These are phyloP conservation scores for Serendipita sp. DNA, from an alignment of 768 basidiomycete genomes.

Conservation along the genomic window DNA sequence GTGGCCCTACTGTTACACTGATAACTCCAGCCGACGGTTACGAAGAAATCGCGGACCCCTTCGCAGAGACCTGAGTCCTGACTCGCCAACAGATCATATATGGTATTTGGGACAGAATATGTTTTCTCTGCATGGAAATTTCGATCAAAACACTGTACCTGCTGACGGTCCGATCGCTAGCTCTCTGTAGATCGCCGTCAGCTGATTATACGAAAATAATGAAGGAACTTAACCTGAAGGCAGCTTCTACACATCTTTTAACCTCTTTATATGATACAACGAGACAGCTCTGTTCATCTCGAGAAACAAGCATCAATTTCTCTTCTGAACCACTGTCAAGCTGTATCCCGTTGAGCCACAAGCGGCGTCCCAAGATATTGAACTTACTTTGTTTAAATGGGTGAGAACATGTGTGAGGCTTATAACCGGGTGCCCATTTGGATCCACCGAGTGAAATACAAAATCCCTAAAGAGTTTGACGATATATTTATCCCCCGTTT, in stretches of 20 bases:
- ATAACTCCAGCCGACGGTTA: slow-evolving; percentile 90
- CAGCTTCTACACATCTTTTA: slow-evolving; percentile 66
- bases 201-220: not conserved
- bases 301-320: slow-evolving; percentile 80
- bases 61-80: slow-evolving; percentile 25
- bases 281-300: slow-evolving; percentile 92
- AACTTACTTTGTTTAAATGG: slow-evolving; percentile 77
- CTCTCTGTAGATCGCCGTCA: not conserved
- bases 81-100: not conserved
- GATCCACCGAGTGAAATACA: slow-evolving; percentile 95
- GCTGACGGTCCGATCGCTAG: not conserved
- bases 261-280: slow-evolving; percentile 89
- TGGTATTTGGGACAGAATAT: not conserved
- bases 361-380: not conserved
- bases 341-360: slow-evolving; percentile 24
- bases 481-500: slow-evolving; percentile 95
- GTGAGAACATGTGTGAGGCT: slow-evolving; percentile 83
- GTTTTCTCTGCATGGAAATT: not conserved
- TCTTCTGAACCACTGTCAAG: slow-evolving; percentile 90
- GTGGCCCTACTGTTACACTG: slow-evolving; percentile 88
- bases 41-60: slow-evolving; percentile 87
- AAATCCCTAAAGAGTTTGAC: slow-evolving; percentile 97
- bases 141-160: not conserved
- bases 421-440: slow-evolving; percentile 73
- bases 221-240: slow-evolving; percentile 49